Base-by-base conservation (phyloP, 208 protist species). In the Herpetomonas muscarum region DNA sequence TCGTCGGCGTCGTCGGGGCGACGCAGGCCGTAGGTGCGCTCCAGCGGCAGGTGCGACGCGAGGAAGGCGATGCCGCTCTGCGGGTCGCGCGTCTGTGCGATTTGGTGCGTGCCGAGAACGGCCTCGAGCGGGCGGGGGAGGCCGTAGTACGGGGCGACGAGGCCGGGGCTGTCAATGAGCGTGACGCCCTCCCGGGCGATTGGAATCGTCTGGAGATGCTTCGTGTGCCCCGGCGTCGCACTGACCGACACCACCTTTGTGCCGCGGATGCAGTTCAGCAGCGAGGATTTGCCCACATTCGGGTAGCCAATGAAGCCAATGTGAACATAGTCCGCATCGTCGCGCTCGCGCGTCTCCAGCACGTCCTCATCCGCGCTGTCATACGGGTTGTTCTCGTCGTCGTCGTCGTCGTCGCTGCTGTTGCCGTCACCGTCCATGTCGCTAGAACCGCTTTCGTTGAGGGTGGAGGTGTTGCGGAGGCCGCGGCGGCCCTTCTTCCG, bases 1-100 rank as follows among this genome's bases (percentile, higher is more conserved):
- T 55, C 66, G 3, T 73, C 34, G n/a, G 72, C 71, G 29, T 69
- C 70, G 28, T 96, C 69, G 28, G 85, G 83, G 21, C 69, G 76
- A 39, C 70, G 51, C 19, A 99, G 67, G 19, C 81, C 79, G 65
- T 96, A 98, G 17, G 97, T 60, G 44, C 81, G 74, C 49, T 98
- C 92, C 7, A 99, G 45, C 0, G 79, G 76, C 7, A 98, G 59
- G 50, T 97, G 85, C 15, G 96, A 80, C 10, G 92, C 92, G 4
- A 98, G 71, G 67, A 88, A 98, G 42, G 76, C 72, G 24, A 98
- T 78, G 10, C 89, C 76, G 24, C 85, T 93, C 70, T 96, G 97
- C 17, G 97, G 97, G 60, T 98, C 97, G 26, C 96, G 65, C 10
- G 97, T 96, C 65, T 99, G 98, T 1, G 97, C 94, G 24, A 99